Base-by-base conservation (phyloP, 192 early-diverging fungal genomes). In the Coemansia umbellata region DNA sequence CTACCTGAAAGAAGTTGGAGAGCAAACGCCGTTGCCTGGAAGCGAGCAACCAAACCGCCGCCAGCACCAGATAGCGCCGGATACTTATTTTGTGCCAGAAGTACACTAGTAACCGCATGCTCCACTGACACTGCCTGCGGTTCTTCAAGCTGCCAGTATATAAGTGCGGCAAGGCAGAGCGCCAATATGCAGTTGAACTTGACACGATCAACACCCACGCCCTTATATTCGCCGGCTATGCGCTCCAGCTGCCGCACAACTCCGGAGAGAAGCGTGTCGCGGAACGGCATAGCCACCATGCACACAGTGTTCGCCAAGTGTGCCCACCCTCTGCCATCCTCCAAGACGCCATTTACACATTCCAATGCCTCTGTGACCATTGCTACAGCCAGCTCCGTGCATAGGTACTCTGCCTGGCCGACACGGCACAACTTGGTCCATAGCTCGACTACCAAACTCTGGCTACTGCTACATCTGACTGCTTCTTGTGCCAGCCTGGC, bases 341-440 rank as follows among this genome's bases (percentile, higher is more conserved):
- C n/a, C n/a, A n/a, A n/a, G n/a, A n/a, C n/a, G n/a, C n/a, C n/a
- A n/a, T n/a, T n/a, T n/a, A n/a, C n/a, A n/a, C n/a, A n/a, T 8
- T 45, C 43, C 3, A 26, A 26, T 35, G 33, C 1, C 6, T 45
- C 24, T 3, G 23, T 0, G 7, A 50, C 51, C 43, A 73, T 36
- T 22, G 60, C 44, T 4, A 64, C 55, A 0, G 71, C 60, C 8
- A 74, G 40, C 37, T 63, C 71, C 1, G 47, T 39, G 28, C 64
- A 52, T 8, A 74, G 17, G 5, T 18, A 30, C 9, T 60, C 43
- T 4, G 24, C 28, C 42, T 74, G 71, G 0, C 71, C 71, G 8
- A 66, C 60, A 2, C 71, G 60, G 19, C 71, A 74, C 17, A 74
- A 19, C 32, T 74, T 74, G 18, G 45, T 21, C 47, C 64, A 67